phyloP scores from a whole-genome alignment of 768 basidiomycete species.

The Russula sp. region DNA sequence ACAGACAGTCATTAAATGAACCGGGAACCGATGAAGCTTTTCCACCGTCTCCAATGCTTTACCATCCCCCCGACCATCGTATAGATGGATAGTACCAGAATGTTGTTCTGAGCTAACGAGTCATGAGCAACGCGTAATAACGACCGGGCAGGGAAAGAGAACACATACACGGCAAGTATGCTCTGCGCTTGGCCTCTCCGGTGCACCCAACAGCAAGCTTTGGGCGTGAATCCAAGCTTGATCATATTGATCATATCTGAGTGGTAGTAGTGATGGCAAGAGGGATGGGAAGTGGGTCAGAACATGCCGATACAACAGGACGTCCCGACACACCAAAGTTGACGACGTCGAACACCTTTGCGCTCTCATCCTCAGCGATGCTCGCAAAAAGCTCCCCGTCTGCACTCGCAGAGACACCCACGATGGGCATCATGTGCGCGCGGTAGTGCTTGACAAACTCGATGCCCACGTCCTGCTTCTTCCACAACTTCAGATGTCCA shows the following conservation, averaged over 20 bases:
- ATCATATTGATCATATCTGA: conserved; percentile 99
- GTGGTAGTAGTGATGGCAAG: neutral
- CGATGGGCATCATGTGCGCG: conserved; percentile 75
- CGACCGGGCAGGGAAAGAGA: neutral
- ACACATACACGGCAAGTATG: conserved; percentile 73
- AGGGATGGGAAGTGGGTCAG: neutral
- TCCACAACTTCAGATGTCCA: conserved; percentile 97
- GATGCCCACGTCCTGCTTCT: conserved; percentile 91
- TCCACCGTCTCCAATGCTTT: conserved; percentile 69
- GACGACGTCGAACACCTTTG: conserved; percentile 94
- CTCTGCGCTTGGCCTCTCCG: conserved; percentile 79
- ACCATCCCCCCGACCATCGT: conserved; percentile 85
- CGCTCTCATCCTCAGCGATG: conserved; percentile 83
- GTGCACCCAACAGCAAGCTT: conserved; percentile 94
- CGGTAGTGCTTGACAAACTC: conserved; percentile 99
- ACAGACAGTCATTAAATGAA: conserved; percentile 76
- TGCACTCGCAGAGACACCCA: conserved; percentile 75
- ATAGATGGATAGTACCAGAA: conserved; percentile 73
- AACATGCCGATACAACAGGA: neutral
- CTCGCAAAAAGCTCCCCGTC: conserved; percentile 92
- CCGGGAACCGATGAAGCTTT: conserved; percentile 77
- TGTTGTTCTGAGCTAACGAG: conserved; percentile 64
- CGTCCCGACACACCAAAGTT: conserved; percentile 73
- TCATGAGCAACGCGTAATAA: conserved; percentile 14
- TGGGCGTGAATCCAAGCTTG: conserved; percentile 78